Evolutionary conservation across 2,329 filamentous ascomycete genomes (phyloP), one percentile per base, ranked within the genome.

Genomic region (Neofusicoccum parvum): DNA sequence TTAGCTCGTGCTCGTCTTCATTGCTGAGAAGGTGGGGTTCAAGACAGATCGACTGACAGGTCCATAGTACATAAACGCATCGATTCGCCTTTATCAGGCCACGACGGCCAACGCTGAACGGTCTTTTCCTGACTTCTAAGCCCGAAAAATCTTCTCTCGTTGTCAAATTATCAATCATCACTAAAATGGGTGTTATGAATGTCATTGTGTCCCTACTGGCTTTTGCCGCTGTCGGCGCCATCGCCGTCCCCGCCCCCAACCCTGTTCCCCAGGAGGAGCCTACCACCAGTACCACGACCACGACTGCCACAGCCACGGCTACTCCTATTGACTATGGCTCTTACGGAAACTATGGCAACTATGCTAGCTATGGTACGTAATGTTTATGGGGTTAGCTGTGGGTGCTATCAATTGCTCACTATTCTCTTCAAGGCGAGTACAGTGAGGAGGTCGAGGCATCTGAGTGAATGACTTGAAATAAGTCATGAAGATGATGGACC

Each of bases 301-400:
- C 20, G 15, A 43, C 23, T 39, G 54, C 49, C 46, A 14, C 20
- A 7, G 54, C 39, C 5, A 27, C 59, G 6, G 7, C 41, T 1
- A 32, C 64, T 15, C 37, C 43, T 2, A 14, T 23, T 5, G 64
- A 32, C 12, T 58, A 56, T 17, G 56, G 41, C 10, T 37, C 12
- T 11, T 66, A 66, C 14, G 41, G 20, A 11, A 37, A 64, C 32
- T 66, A 66, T 14, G 46, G 45, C n/a, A 58, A 41, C 9, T 66
- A 66, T 20, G 59, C 43, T 32, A 45, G 11, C 12, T 66, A 66
- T 37, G 45, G 43, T 51, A 63, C 27, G 43, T 36, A 9, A 6
- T 2, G 14, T 7, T 14, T 1, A 9, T 15, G 3, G 11, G 9
- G 20, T 6, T n/a, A n/a, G 5, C 5, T 36, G 6, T 10, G n/a